Base-by-base conservation (phyloP, 805 yeast genomes). In the Ogataea ramenticola region DNA sequence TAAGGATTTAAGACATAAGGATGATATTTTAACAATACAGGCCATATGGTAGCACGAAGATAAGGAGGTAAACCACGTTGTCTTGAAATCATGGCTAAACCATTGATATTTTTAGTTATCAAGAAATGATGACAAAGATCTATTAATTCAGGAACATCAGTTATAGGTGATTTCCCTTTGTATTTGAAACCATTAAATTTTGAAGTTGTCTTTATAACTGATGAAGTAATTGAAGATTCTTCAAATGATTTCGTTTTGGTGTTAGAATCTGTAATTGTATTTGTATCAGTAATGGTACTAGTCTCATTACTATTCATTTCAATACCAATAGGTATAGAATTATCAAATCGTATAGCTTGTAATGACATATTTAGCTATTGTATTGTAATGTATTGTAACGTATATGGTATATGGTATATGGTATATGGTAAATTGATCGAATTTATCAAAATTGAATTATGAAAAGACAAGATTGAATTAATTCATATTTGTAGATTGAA, bases 31-130 rank as follows among this genome's bases (percentile, higher is more conserved):
- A 90, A 62, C 41, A 90, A 62, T 4, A 86, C 64, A 1, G 96
- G 96, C 97, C 97, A 90, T 8, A 86, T 84, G 45, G 74, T 69
- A 51, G 78, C 79, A 47, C 98, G 72, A 43, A 88, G 67, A 45
- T 79, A 74, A 1, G 95, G 91, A 1, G 97, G 97, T 24, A 89
- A 70, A 3, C 98, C 97, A 45, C 79, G 69, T 51, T 82, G 89
- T 49, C 96, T 72, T 5, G 96, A 91, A 7, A 90, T 62, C 50
- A 79, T 68, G 1, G 97, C 95, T 39, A 90, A 64, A 0, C 89
- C 86, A 40, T 81, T 79, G 45, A 81, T 81, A 56, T 90, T 85
- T 45, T 76, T 77, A 16, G 71, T 68, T 40, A 65, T 67, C 5
- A 89, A 61, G 52, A 79, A 79, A 36, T 69, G 65, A 36, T 77